A percentile compares a stretch with the other conserved stretches of the same genome.
phyloP scores from a whole-genome alignment of 2,329 filamentous ascomycete genomes.

The Ambrosiella beaveri region DNA sequence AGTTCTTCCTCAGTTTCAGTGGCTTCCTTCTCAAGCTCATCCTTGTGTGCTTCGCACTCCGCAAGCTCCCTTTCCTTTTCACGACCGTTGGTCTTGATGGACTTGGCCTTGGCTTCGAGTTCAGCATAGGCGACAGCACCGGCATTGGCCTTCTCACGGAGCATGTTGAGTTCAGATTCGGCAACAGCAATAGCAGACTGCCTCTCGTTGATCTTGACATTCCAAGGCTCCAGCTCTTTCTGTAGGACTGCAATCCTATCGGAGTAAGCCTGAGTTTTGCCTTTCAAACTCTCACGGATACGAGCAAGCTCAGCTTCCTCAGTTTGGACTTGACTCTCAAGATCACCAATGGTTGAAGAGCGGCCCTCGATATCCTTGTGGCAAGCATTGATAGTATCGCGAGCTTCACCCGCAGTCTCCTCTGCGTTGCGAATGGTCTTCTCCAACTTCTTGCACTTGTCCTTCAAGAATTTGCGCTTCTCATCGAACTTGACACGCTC shows the following conservation, averaged over 20 bases:
- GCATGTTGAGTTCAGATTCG: slow-evolving; percentile 82
- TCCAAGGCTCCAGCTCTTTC: slow-evolving; percentile 90
- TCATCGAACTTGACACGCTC: slow-evolving; percentile 96
- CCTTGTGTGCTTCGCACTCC: slow-evolving; percentile 55
- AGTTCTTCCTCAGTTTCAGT: slow-evolving; percentile 56
- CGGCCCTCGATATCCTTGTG: slow-evolving; percentile 62
- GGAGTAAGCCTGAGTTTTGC: slow-evolving; percentile 88
- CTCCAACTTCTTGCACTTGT: slow-evolving; percentile 88
- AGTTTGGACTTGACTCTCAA: slow-evolving; percentile 58
- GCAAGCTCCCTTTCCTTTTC: slow-evolving; percentile 61
- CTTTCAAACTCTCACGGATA: slow-evolving; percentile 80
- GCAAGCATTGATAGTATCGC: slow-evolving; percentile 62
- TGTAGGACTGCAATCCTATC: slow-evolving; percentile 86
- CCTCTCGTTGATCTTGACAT: slow-evolving; percentile 90
- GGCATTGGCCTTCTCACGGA: slow-evolving; percentile 76
- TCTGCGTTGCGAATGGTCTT: slow-evolving; percentile 69
- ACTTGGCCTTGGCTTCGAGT: slow-evolving; percentile 58
- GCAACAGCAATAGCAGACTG: slow-evolving; percentile 86
- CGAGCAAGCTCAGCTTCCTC: slow-evolving; percentile 68
- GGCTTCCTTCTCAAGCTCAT: slow-evolving; percentile 55
- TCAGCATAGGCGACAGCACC: slow-evolving; percentile 73
- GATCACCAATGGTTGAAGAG: slow-evolving; percentile 51
- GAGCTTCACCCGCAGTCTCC: slow-evolving; percentile 54
- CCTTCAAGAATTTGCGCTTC: slow-evolving; percentile 81
- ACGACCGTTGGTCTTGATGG: slow-evolving; percentile 52